Base-by-base conservation (phyloP, 805 yeast genomes). In the Candida ortonii region DNA sequence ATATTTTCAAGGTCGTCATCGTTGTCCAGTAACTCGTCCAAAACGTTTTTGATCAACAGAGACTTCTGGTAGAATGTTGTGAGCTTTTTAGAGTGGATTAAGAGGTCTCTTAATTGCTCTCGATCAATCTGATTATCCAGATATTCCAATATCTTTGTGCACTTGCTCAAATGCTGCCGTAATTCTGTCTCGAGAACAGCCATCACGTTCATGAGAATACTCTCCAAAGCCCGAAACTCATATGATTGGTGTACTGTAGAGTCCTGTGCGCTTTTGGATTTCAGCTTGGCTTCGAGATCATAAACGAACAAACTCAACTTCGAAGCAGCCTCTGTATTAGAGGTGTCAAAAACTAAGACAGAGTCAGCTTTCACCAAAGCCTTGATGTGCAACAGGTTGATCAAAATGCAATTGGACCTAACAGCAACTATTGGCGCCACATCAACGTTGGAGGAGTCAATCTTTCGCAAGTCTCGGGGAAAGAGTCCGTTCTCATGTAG, bases 391-490 rank as follows among this genome's bases (percentile, higher is more conserved):
- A 93, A 63, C 52, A 93, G 61, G 54, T 88, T 89, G 30, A 93
- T 78, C 34, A 93, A 65, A 13, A 90, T 84, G 33, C 94, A 82
- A 44, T 75, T 73, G 16, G 75, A 70, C 39, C 97, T 71, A 15
- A 88, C 87, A 40, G 89, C 79, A 28, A 93, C 82, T 13, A 87
- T 78, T 0, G 98, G 98, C 3, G 89, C 89, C 14, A 90, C 85
- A 58, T 87, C 95, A 35, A 76, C 71, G 23, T 76, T 65, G 1
- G 84, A 68, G 4, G 80, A 67, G 51, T 90, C 96, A 33, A 89
- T 81, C 52, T 85, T 88, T 19, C 97, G 62, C 43, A 89, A 64
- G 57, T 89, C 97, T 61, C 97, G 67, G 2, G 97, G 95, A 44
- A 80, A 86, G 17, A 89, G 57, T 16, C 79, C 75, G 57, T 87